phyloP scores from a whole-genome alignment of 2,329 filamentous ascomycete genomes.

The Pseudogymnoascus sp. region DNA sequence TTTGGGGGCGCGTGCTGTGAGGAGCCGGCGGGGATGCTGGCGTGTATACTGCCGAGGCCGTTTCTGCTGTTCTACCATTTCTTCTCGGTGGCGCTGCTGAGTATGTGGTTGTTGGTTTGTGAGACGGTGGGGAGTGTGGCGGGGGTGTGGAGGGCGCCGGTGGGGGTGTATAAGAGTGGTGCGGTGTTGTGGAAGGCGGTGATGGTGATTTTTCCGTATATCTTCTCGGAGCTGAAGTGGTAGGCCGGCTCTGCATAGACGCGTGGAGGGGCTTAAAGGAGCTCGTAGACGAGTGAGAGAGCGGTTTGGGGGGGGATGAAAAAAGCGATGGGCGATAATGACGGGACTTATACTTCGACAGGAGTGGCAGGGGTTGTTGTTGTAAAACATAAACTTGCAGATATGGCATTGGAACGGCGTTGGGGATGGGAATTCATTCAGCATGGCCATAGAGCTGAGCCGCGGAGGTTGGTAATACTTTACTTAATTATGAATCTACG shows the following conservation, averaged over 20 bases:
- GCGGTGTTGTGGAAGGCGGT: slow-evolving; percentile 73
- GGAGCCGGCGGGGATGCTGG: slow-evolving; percentile 73
- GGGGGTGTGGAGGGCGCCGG: slow-evolving; percentile 51
- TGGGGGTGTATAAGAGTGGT: slow-evolving; percentile 56
- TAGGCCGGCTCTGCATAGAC: slow-evolving; percentile 10
- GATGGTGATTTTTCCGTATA: slow-evolving; percentile 73
- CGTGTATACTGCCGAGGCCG: slow-evolving; percentile 70
- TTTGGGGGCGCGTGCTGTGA: slow-evolving; percentile 61
- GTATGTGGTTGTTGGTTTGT: slow-evolving; percentile 56
- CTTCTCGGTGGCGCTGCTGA: slow-evolving; percentile 83
- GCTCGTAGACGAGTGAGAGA: background rate
- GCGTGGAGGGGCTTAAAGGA: too few relatives aligned
- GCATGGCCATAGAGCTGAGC: background rate
- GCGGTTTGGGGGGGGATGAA: background rate
- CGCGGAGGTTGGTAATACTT: background rate
- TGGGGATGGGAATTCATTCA: background rate
- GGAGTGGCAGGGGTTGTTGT: background rate
- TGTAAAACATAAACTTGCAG: too few relatives aligned
- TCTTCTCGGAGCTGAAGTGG: slow-evolving; percentile 55
- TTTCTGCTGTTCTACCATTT: slow-evolving; percentile 82
- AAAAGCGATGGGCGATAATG: background rate
- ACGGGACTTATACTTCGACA: background rate
- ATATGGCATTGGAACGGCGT: background rate
- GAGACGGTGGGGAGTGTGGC: slow-evolving; percentile 39
- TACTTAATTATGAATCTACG: background rate